Evolutionary conservation across 306 rosid genomes (phyloP).

Genomic region (Medicago lupulina): DNA sequence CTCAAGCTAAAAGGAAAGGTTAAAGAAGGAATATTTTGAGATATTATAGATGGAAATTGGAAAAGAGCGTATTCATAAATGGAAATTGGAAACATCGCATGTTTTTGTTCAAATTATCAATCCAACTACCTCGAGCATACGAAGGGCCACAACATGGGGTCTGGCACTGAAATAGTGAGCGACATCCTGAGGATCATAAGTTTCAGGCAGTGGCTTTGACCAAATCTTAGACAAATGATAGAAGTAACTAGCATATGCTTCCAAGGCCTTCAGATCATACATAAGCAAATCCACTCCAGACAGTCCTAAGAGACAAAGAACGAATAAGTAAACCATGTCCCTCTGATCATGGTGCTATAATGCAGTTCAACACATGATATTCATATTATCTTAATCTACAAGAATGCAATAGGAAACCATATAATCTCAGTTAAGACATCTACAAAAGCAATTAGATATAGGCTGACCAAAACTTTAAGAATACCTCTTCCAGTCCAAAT

Average conservation of each 20-base stretch:
- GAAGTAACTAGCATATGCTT: constrained; percentile 76
- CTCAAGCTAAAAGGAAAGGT: constrained; percentile 16
- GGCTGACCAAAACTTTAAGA: not conserved
- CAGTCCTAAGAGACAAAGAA: constrained; percentile 56
- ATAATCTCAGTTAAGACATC: not conserved
- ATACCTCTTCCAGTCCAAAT: constrained; percentile 1
- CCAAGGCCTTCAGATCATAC: constrained; percentile 87
- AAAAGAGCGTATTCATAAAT: not conserved
- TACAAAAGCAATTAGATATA: constrained; percentile 5
- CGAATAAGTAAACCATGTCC: not conserved
- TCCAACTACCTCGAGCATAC: constrained; percentile 78
- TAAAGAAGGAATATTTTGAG: constrained; percentile 3
- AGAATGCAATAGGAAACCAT: not conserved
- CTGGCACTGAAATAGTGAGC: constrained; percentile 76
- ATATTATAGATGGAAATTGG: not conserved
- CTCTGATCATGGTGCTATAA: not conserved
- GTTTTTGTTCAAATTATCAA: not conserved
- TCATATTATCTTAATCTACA: constrained; percentile 8
- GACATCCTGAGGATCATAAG: constrained; percentile 73
- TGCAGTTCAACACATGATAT: not conserved
- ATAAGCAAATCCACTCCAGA: constrained; percentile 76
- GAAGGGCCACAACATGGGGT: constrained; percentile 83
- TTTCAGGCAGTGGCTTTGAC: constrained; percentile 95
- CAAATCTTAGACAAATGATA: constrained; percentile 71
- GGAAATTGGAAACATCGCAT: not conserved